Base-by-base conservation (phyloP, 768 basidiomycete genomes). In the Chalciporus piperatus region DNA sequence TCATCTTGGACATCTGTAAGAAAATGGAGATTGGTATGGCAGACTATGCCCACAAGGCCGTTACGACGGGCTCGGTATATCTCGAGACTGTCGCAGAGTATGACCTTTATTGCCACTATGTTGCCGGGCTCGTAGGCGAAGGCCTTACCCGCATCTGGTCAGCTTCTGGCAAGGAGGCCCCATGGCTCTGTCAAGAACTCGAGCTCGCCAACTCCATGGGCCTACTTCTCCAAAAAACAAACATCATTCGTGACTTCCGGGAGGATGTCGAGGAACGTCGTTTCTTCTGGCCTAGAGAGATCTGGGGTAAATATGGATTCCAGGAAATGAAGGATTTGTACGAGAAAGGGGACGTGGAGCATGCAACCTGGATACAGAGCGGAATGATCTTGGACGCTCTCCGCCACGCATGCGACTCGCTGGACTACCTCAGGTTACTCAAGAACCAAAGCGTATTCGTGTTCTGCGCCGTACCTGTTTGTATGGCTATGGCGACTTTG, bases 21-120 rank as follows among this genome's bases (percentile, higher is more conserved):
- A 94, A 95, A 73, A 98, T 98, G 96, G 85, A 85, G 49, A 76
- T 72, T 4, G 96, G 96, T 17, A 99, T 99, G 96, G 93, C 97
- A 20, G 92, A 96, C 69, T 98, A 88, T 63, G 85, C 92, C 1
- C 90, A 91, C 70, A 84, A 85, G 57, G 85, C 91, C 6, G 85
- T 86, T 6, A 76, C 85, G 6, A 82, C 83, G 1, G 84, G 84
- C 45, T 73, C 80, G 40, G 78, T 84, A 56, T 86, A 87, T 62
- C 78, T 97, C 48, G 79, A 83, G 41, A 83, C 87, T 6, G 71
- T 93, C 47, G 76, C 83, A 33, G 93, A 97, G 59, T 99, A 94
- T 73, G 92, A 98, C 68, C 80, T 99, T 13, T 99, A 99, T 71
- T 99, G 96, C 67, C 96, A 99, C 70, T 98, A 94, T 65, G 96